A percentile compares a stretch with the other conserved stretches of the same genome.
phyloP scores from a whole-genome alignment of 805 yeast genomes.

The Brettanomyces custersianus region DNA sequence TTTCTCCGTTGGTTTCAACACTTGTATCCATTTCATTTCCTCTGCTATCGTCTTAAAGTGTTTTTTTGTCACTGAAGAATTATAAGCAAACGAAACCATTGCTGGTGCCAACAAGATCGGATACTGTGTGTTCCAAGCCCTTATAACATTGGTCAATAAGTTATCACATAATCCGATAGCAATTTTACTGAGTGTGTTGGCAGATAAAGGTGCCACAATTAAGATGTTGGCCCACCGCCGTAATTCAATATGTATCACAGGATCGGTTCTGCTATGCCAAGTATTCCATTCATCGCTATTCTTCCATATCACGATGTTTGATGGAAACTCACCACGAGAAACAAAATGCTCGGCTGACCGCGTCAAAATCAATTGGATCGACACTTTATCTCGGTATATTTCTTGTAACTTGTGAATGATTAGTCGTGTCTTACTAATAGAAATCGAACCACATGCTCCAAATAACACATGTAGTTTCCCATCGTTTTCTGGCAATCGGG shows the following conservation, averaged over 20 bases:
- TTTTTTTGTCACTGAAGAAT: constrained; percentile 45
- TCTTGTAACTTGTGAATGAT: constrained; percentile 45
- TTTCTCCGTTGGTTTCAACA: constrained; percentile 51
- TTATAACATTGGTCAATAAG: constrained; percentile 45
- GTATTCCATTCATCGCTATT: constrained; percentile 49
- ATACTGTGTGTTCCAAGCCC: constrained; percentile 54
- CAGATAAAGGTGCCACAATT: constrained; percentile 48
- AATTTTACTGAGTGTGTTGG: constrained; percentile 48
- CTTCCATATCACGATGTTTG: constrained; percentile 44
- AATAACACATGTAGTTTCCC: constrained; percentile 46
- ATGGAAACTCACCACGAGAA: constrained; percentile 35
- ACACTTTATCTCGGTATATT: constrained; percentile 42
- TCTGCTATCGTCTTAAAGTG: constrained; percentile 46
- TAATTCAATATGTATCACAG: constrained; percentile 50
- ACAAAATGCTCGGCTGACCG: constrained; percentile 45
- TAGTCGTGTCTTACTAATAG: constrained; percentile 41
- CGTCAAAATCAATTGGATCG: constrained; percentile 47
- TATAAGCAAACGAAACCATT: constrained; percentile 53
- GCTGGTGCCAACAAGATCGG: constrained; percentile 53
- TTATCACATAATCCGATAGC: constrained; percentile 52
- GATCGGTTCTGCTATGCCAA: constrained; percentile 48
- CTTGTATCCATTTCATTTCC: constrained; percentile 56
- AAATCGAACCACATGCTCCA: constrained; percentile 52
- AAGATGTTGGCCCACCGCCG: constrained; percentile 56
- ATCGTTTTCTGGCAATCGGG: constrained; percentile 40